Base-by-base conservation (phyloP, 352 stramenopile genomes). In the Phytopythium ostracodes region DNA sequence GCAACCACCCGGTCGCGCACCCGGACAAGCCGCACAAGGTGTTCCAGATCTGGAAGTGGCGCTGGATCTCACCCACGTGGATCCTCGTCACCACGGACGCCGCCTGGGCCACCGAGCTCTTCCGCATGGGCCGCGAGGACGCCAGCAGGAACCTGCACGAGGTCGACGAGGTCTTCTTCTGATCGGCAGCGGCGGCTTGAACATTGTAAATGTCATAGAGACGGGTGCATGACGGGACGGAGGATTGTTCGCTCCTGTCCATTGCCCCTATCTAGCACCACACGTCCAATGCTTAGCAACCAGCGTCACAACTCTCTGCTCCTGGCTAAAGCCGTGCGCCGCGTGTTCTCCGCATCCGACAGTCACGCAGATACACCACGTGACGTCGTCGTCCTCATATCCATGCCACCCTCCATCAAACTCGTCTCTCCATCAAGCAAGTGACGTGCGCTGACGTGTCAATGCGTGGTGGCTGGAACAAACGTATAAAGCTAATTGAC, bases 41-140 rank as follows among this genome's bases (percentile, higher is more conserved):
- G 59, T 87, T 94, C 56, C 82, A 94, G 67, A 88, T 94, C 72
- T 87, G 81, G 75, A 88, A 91, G 54, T 92, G 84, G 84, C 81
- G 84, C 55, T 88, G 82, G 77, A 80, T 94, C 69, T 73, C 68
- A 40, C 84, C 84, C 17, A 80, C 83, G 42, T 94, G 82, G 82
- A 40, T 94, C 18, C 75, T 92, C 29, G 77, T 94, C 55, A 91
- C 79, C 22, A 94, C 82, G 2, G 81, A 84, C 62, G 74, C 78
- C 6, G 82, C 88, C 62, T 91, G 85, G 85, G 85, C 83, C 4
- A 72, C 80, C 44, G 66, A 89, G 55, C 63, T 91, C 44, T 92
- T 92, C 60, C 71, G 86, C 58, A 91, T 89, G 83, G 83, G 83
- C 18, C 83, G 83, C 58, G 71, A 88, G 63, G 85, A 94, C 62